Percentiles rank a stretch among this genome's conserved stretches.
Conservation (phyloP, 148 eudicot species). For the Rhododendron vialii region DNA sequence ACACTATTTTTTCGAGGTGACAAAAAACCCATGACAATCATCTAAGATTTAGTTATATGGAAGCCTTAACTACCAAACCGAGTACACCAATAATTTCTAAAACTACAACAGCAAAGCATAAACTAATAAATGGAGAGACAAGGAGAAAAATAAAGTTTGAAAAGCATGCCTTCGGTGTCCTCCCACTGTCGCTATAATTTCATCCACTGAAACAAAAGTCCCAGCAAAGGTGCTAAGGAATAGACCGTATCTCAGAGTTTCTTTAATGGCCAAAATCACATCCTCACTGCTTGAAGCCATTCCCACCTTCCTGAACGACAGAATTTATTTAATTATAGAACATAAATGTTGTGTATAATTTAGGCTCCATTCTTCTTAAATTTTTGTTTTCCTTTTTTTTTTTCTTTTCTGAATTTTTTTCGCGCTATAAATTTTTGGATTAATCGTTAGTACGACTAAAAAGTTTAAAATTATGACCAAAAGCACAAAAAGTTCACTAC, state of each 20-base stretch:
- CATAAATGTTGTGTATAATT: background rate
- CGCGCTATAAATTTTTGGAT: no score
- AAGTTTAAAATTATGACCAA: background rate
- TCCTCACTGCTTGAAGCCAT: slow-evolving; percentile 56
- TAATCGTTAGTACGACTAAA: background rate
- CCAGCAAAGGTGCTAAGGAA: slow-evolving; percentile 94
- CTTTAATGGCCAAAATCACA: slow-evolving; percentile 54
- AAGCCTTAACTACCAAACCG: background rate
- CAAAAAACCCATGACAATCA: background rate
- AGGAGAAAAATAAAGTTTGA: background rate
- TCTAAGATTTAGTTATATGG: background rate
- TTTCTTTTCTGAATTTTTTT: background rate
- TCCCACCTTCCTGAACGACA: slow-evolving; percentile 40
- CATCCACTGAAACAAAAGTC: slow-evolving; percentile 88
- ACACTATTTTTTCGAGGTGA: background rate
- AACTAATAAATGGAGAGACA: background rate
- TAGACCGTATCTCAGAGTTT: slow-evolving; percentile 86
- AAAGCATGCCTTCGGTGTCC: slow-evolving; percentile 75
- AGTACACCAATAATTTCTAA: background rate
- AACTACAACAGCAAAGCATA: background rate
- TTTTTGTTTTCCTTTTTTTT: no score
- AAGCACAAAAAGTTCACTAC: no score
- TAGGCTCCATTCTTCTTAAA: background rate
- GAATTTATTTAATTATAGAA: background rate
- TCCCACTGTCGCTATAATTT: slow-evolving; percentile 70